Base-by-base conservation (phyloP, 2,329 filamentous ascomycete species). In the Paraconiothyrium sp. region DNA sequence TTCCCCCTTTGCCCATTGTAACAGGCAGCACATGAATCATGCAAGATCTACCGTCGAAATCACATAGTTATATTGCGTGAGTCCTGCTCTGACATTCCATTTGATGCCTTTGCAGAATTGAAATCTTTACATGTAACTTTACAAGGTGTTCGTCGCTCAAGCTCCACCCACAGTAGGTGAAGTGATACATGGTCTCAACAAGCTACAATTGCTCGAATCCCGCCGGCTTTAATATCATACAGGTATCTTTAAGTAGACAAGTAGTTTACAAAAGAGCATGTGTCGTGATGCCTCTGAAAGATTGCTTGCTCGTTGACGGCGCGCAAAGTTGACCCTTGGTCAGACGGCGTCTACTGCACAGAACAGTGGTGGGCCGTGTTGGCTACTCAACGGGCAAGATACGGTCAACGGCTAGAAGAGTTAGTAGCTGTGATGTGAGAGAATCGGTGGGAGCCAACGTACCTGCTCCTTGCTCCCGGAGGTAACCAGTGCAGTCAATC, bases 391-490 rank as follows among this genome's bases (percentile, higher is more conserved):
- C 72, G 10, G 64, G 58, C 2, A 78, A 66, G 22, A 78, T 68
- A 35, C 74, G 72, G 55, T 78, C 75, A 24, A 78, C 60, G 51
- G 73, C 75, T 77, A 14, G 13, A 30, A 10, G 4, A 22, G 37
- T 14, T 2, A 55, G 52, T 22, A 20, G 13, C 11, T 16, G 22
- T 11, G 11, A n/a, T 34, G 13, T 4, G n/a, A 48, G 16, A 27
- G 22, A 44, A 16, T n/a, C 39, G 14, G 14, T 3, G 7, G 11
- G 2, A 27, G 14, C 5, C 11, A 16, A 68, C 72, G 49, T 73
- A 78, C 76, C 76, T 75, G 69, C 70, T 24, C 76, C 76, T 44
- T 77, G 63, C 47, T 78, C 76, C 7, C 72, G 54, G 58, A 78
- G 55, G 49, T 68, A 75, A 0, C 74, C 76, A 13, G 70, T 70